A percentile compares a stretch with the other conserved stretches of the same genome.
Conservation (phyloP, 192 early-diverging fungal genomes). For the Podochytrium sp. region DNA sequence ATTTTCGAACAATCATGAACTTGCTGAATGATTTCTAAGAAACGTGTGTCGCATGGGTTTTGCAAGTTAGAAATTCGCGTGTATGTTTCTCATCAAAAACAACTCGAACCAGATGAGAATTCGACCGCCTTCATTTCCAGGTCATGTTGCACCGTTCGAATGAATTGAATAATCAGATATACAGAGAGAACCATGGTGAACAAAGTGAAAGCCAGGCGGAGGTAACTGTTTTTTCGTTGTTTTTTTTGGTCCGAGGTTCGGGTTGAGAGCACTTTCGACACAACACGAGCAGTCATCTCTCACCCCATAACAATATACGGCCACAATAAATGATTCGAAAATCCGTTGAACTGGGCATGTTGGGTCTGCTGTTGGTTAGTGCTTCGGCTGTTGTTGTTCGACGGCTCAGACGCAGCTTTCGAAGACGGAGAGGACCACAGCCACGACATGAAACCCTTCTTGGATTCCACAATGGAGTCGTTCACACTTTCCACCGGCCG, state of each 20-base stretch:
- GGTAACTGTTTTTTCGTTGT: conserved; percentile 48
- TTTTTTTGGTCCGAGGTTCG: background rate
- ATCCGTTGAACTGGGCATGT: background rate
- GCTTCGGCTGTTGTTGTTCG: background rate
- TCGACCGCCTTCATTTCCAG: conserved; percentile 70
- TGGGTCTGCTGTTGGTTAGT: background rate
- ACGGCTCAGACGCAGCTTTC: too few relatives aligned
- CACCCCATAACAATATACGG: conserved; percentile 52
- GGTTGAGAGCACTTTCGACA: too few relatives aligned
- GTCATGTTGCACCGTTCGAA: conserved; percentile 74
- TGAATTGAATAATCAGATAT: conserved; percentile 68
- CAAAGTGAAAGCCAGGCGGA: conserved; percentile 73
- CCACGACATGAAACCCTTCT: background rate
- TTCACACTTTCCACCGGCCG: background rate
- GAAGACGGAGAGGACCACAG: too few relatives aligned
- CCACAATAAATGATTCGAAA: conserved; percentile 29
- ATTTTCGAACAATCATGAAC: conserved; percentile 64
- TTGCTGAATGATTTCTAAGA: conserved; percentile 58
- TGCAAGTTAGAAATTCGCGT: too few relatives aligned
- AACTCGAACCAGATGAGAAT: conserved; percentile 43
- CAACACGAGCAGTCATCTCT: background rate
- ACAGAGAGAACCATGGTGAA: conserved; percentile 62
- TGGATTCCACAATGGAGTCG: too few relatives aligned
- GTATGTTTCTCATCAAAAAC: background rate
- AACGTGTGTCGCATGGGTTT: background rate